A percentile compares a stretch with the other conserved stretches of the same genome.
Evolutionary conservation across 805 yeast genomes (phyloP).

Genomic region (Candida broadrunensis): DNA sequence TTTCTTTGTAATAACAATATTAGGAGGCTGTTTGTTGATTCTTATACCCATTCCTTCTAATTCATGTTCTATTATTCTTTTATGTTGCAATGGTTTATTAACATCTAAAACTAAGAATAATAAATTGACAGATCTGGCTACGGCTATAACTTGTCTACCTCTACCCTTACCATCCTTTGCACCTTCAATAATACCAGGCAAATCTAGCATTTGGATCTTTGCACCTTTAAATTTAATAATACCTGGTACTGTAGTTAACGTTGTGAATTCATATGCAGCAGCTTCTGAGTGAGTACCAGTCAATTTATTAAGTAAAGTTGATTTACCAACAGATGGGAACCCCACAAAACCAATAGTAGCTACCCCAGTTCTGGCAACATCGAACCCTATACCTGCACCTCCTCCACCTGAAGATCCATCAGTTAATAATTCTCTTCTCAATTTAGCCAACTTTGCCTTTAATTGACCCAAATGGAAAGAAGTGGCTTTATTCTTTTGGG

Average conservation of each 20-base stretch:
- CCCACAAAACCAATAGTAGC: slow-evolving; percentile 98
- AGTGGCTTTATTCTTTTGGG: slow-evolving; percentile 98
- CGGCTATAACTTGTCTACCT: slow-evolving; percentile 97
- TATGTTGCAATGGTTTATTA: slow-evolving; percentile 92
- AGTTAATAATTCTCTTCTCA: slow-evolving; percentile 81
- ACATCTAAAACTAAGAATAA: slow-evolving; percentile 94
- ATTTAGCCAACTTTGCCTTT: slow-evolving; percentile 93
- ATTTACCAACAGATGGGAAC: slow-evolving; percentile 93
- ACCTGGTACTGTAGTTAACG: slow-evolving; percentile 97
- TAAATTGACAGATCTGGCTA: slow-evolving; percentile 95
- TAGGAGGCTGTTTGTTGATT: slow-evolving; percentile 88
- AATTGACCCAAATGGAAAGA: slow-evolving; percentile 96
- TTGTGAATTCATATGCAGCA: slow-evolving; percentile 98
- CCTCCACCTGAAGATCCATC: slow-evolving; percentile 73
- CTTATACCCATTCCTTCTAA: slow-evolving; percentile 97
- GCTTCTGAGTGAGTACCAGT: slow-evolving; percentile 97
- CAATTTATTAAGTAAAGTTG: slow-evolving; percentile 78
- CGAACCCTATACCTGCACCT: slow-evolving; percentile 92
- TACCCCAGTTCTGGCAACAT: slow-evolving; percentile 98
- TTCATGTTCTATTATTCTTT: slow-evolving; percentile 90
- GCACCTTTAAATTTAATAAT: slow-evolving; percentile 95
- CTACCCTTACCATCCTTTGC: slow-evolving; percentile 91
- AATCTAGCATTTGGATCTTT: slow-evolving; percentile 91
- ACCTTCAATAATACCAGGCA: slow-evolving; percentile 89
- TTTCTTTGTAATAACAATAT: slow-evolving; percentile 85